phyloP scores from a whole-genome alignment of 192 early-diverging fungal species.

The Gryganskiella cystojenkinii region DNA sequence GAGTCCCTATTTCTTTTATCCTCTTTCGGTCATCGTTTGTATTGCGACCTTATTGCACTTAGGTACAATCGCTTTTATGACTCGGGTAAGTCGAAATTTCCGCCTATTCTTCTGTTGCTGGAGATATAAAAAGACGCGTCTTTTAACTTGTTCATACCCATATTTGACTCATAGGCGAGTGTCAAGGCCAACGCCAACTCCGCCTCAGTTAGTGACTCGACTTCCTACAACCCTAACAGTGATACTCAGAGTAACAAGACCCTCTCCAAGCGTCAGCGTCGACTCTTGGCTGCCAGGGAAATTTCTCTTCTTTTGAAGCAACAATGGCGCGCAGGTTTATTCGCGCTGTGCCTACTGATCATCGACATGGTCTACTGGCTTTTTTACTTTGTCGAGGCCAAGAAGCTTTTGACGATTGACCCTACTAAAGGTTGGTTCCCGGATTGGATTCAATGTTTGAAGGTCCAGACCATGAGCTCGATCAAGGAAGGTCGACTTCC shows the following conservation, averaged over 20 bases:
- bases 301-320: conserved; percentile 35
- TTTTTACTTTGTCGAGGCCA: conserved; percentile 41
- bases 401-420: conserved; percentile 5
- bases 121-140: neutral
- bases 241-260: conserved; percentile 3
- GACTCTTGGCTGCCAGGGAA: conserved; percentile 26
- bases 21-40: conserved; percentile 20
- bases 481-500: conserved; percentile 1
- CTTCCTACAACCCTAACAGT: conserved; percentile 4
- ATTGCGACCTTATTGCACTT: conserved; percentile 30
- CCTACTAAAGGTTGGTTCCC: conserved; percentile 5
- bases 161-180: neutral
- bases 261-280: conserved; percentile 12
- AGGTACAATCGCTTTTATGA: conserved; percentile 24
- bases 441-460: conserved; percentile 10
- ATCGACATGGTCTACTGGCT: conserved; percentile 38
- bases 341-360: conserved; percentile 25
- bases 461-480: neutral
- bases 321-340: conserved; percentile 40
- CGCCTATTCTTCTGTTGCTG: neutral
- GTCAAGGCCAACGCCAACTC: conserved; percentile 4
- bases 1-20: conserved; percentile 26
- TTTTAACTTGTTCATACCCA: neutral
- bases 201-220: conserved; percentile 9
- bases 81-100: conserved; percentile 13